Evolutionary conservation across 441 rosid species (phyloP).

Genomic region (Pelargonium myrrhifolium): DNA sequence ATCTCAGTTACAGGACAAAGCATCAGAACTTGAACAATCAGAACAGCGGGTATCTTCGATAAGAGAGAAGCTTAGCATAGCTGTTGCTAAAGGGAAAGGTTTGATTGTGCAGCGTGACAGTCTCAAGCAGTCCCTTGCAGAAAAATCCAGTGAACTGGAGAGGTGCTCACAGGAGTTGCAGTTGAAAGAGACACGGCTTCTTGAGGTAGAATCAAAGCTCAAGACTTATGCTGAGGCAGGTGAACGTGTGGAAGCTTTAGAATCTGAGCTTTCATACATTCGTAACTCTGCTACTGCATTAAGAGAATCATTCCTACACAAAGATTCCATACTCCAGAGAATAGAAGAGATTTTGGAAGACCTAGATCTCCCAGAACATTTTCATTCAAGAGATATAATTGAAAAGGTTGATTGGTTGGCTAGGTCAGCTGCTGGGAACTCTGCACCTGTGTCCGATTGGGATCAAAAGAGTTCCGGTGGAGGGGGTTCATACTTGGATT

Average conservation of each 20-base stretch:
- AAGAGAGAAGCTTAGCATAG: slow-evolving; percentile 96
- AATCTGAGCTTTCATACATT: slow-evolving; percentile 97
- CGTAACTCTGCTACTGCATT: slow-evolving; percentile 96
- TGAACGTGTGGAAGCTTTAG: slow-evolving; percentile 93
- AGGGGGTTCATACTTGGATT: slow-evolving; percentile 54
- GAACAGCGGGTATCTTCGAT: slow-evolving; percentile 81
- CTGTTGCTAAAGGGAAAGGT: slow-evolving; percentile 98
- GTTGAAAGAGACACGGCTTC: slow-evolving; percentile 64
- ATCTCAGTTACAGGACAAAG: slow-evolving; percentile 58
- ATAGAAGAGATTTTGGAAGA: slow-evolving; percentile 96
- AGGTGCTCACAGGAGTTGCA: slow-evolving; percentile 73
- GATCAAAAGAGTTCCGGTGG: slow-evolving; percentile 70
- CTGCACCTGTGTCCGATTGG: slow-evolving; percentile 63
- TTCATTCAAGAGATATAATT: slow-evolving; percentile 81
- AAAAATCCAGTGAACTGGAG: slow-evolving; percentile 73
- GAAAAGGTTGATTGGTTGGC: slow-evolving; percentile 98
- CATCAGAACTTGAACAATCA: slow-evolving; percentile 70
- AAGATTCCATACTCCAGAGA: slow-evolving; percentile 95
- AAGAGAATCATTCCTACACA: slow-evolving; percentile 95
- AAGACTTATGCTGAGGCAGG: slow-evolving; percentile 84
- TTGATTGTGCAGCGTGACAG: slow-evolving; percentile 81
- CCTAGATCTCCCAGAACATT: slow-evolving; percentile 87
- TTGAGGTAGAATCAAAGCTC: slow-evolving; percentile 70
- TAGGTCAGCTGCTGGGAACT: slow-evolving; percentile 59
- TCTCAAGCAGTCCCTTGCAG: slow-evolving; percentile 72